A percentile compares a stretch with the other conserved stretches of the same genome.
phyloP scores from a whole-genome alignment of 2,329 filamentous ascomycete genomes.

The Didymella arachidicola region DNA sequence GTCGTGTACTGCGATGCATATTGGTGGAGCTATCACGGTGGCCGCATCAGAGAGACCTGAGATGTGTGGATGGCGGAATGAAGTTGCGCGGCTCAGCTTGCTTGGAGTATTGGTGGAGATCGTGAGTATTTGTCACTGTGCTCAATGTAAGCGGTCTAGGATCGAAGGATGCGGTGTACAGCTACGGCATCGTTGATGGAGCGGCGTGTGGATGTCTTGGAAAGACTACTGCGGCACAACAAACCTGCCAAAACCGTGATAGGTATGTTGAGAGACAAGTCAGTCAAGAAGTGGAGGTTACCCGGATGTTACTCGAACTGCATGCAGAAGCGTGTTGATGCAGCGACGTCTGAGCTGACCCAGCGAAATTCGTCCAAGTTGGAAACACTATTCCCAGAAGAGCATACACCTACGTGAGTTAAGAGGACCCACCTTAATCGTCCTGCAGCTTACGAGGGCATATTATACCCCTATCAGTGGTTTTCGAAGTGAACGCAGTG shows the following conservation, averaged over 20 bases:
- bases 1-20: neutral
- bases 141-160: slow-evolving; percentile 6
- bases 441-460: no score
- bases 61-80: neutral
- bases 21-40: neutral
- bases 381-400: no score
- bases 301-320: slow-evolving; percentile 4
- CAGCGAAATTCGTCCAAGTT: neutral
- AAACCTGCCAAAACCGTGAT: slow-evolving; percentile 2
- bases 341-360: neutral
- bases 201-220: neutral
- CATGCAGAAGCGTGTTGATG: neutral
- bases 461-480: no score
- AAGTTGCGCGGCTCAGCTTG: slow-evolving; percentile 3
- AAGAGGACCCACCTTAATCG: no score
- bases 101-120: neutral
- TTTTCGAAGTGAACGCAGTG: no score
- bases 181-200: neutral
- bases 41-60: neutral
- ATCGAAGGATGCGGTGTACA: neutral
- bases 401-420: no score
- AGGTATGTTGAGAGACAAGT: neutral
- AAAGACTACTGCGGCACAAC: neutral
- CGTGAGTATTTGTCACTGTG: slow-evolving; percentile 13
- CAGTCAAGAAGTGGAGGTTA: slow-evolving; percentile 1